Percentiles rank a stretch among this genome's conserved stretches.
phyloP scores from a whole-genome alignment of 805 yeast genomes.

The Ascoidea rubescens region DNA sequence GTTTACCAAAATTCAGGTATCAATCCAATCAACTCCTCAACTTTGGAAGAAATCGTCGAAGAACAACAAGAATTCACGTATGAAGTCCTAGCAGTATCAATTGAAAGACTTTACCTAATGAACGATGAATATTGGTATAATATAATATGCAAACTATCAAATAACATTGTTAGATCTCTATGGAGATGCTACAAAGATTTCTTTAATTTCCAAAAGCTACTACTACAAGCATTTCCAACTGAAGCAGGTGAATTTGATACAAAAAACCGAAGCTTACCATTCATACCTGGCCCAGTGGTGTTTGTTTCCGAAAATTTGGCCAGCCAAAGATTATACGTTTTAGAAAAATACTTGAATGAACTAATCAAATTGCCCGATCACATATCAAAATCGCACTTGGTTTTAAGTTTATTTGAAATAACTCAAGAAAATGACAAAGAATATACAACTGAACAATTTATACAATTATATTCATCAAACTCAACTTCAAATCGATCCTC shows the following conservation, averaged over 20 bases:
- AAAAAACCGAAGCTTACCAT: conserved; percentile 70
- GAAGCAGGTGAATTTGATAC: conserved; percentile 79
- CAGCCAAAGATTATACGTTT: conserved; percentile 35
- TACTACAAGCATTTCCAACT: conserved; percentile 72
- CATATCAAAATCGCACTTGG: conserved; percentile 56
- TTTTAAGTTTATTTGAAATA: conserved; percentile 56
- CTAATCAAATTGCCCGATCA: conserved; percentile 62
- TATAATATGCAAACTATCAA: conserved; percentile 48
- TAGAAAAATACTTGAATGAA: conserved; percentile 42
- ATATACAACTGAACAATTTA: conserved; percentile 1
- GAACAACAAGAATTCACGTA: conserved; percentile 2
- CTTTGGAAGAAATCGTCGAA: conserved; percentile 1
- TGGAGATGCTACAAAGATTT: conserved; percentile 93
- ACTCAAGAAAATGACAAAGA: conserved; percentile 22
- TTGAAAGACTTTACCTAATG: not conserved
- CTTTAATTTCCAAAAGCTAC: conserved; percentile 78
- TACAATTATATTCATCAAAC: not conserved
- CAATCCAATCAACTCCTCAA: not conserved
- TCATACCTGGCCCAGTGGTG: conserved; percentile 91
- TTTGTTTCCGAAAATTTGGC: conserved; percentile 72
- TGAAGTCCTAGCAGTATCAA: not conserved
- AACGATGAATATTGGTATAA: conserved; percentile 86
- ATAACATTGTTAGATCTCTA: conserved; percentile 56
- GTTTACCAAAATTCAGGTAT: not conserved
- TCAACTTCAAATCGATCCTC: not conserved